Evolutionary conservation across 2,329 filamentous ascomycete genomes (phyloP), one percentile per base, ranked within the genome.

Genomic region (Xylariales sp.): DNA sequence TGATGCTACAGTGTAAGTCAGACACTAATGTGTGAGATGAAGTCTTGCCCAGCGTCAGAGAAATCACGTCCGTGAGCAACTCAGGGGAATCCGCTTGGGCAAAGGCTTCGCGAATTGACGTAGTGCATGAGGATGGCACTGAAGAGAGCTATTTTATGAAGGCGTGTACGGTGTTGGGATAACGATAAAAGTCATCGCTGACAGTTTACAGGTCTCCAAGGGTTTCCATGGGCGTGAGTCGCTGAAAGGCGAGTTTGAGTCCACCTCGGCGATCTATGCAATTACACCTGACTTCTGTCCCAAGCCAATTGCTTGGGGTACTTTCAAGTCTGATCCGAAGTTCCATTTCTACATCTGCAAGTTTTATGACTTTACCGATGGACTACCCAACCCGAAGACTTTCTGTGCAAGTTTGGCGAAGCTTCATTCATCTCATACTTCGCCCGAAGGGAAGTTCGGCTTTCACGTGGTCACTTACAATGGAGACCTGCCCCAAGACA

Each of bases 371-470:
- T 50, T 54, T 46, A 46, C 51, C 15, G 38, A 50, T 4, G 32
- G 21, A 19, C 31, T 38, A 15, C 47, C 45, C 14, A 32, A 47
- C 5, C 48, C 54, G 0, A 18, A 44, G 4, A 38, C 47, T 11
- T 58, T 64, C 24, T 43, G 47, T 3, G 31, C 36, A 11, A 42
- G 44, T n/a, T 49, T 66, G 1, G 49, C 57, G 1, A 46, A 44
- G 3, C 31, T 66, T 3, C 63, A 65, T 33, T 48, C 51, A 31
- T 50, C 47, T 6, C 57, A 56, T 45, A 31, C 32, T 24, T 61
- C 61, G 0, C 62, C 62, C 0, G 58, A 47, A 3, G 62, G 60
- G 4, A 59, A 61, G 39, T 66, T 67, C 35, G 62, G 63, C 5
- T 68, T 66, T 27, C 55, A 57, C 12, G 29, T 61, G 6, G 53